Evolutionary conservation across 2,329 filamentous ascomycete species (phyloP).

Genomic region (Trichoderma koningiopsis): DNA sequence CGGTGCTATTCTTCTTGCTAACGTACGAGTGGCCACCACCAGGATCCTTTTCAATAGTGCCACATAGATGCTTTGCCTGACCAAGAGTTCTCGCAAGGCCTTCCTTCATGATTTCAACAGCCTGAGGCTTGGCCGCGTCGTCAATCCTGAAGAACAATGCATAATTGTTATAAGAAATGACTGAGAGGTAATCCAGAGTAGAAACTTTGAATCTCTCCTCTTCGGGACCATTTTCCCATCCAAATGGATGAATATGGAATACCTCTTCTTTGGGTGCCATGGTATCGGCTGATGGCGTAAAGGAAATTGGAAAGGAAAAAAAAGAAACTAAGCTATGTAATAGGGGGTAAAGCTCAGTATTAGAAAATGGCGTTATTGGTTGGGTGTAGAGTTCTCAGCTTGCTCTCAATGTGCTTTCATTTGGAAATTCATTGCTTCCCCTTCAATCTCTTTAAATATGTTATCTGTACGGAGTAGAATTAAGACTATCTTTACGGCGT

Average conservation of each 20-base stretch:
- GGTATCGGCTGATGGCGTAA: no score
- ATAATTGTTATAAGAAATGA: conserved; percentile 6
- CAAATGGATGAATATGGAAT: neutral
- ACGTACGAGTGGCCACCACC: neutral
- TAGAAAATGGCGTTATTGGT: no score
- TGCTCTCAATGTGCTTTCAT: neutral
- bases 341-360: no score
- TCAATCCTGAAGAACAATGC: conserved; percentile 14
- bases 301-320: no score
- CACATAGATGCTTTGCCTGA: conserved; percentile 2
- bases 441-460: no score
- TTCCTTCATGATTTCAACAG: neutral
- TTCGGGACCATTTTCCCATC: conserved; percentile 19
- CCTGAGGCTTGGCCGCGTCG: neutral
- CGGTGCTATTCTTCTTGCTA: conserved; percentile 13
- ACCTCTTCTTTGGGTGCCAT: conserved; percentile 15
- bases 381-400: no score
- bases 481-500: no score
- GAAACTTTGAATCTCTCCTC: neutral
- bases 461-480: no score
- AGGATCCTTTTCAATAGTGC: conserved; percentile 12
- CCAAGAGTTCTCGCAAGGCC: neutral
- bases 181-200: conserved; percentile 8
- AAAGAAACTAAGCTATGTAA: no score
- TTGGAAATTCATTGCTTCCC: no score